A percentile compares a stretch with the other conserved stretches of the same genome.
These are phyloP conservation scores for Saksenaea oblongispora DNA, from an alignment of 371 early-diverging fungal species.

Conservation along the genomic window DNA sequence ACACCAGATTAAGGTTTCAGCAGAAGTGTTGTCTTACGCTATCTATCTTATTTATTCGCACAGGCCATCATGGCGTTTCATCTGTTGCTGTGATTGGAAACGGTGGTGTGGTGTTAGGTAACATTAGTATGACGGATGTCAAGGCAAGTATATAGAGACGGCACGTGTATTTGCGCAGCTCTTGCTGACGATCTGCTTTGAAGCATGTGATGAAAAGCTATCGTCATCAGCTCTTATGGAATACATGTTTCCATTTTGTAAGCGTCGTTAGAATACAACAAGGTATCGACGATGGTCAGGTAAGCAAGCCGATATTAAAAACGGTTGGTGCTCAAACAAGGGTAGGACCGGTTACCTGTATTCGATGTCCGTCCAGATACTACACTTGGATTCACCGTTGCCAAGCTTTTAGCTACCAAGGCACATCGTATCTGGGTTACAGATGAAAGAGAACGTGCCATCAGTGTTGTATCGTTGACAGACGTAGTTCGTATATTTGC, in stretches of 20 bases:
- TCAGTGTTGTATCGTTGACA: slow-evolving; percentile 75
- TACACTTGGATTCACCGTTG: slow-evolving; percentile 68
- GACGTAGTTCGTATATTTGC: slow-evolving; percentile 67
- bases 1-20: not conserved
- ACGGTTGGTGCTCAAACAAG: not conserved
- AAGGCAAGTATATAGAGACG: slow-evolving; percentile 32
- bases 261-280: slow-evolving; percentile 47
- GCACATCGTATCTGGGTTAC: slow-evolving; percentile 87
- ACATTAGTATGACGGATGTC: slow-evolving; percentile 74
- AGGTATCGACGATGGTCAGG: slow-evolving; percentile 55
- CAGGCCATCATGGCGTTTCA: slow-evolving; percentile 59
- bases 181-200: not conserved
- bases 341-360: slow-evolving; percentile 73
- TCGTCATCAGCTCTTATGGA: slow-evolving; percentile 49
- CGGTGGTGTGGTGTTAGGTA: slow-evolving; percentile 64
- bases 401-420: slow-evolving; percentile 78
- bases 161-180: slow-evolving; percentile 2
- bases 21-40: not conserved
- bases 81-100: slow-evolving; percentile 64
- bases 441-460: slow-evolving; percentile 48
- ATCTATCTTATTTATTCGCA: slow-evolving; percentile 1
- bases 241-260: slow-evolving; percentile 57
- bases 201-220: slow-evolving; percentile 49
- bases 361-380: slow-evolving; percentile 75
- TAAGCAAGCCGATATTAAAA: slow-evolving; percentile 7